phyloP scores from a whole-genome alignment of 352 stramenopile genomes.

The Phytophthora hibernalis region DNA sequence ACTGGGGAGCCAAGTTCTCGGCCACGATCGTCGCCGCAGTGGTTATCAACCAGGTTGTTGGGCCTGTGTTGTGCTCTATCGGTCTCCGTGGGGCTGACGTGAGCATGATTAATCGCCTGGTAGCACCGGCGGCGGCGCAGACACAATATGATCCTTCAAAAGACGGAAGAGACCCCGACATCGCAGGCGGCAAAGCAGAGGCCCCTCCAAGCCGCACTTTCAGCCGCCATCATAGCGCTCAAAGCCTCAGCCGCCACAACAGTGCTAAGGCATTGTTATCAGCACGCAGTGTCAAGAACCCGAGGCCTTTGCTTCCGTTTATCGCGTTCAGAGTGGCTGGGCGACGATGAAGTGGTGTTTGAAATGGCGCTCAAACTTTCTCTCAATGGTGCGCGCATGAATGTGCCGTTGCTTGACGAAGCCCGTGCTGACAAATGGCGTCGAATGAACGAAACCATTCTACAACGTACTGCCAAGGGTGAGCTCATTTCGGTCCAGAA shows the following conservation, averaged over 20 bases:
- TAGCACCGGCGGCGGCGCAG: constrained; percentile 19
- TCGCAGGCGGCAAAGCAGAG: constrained; percentile 23
- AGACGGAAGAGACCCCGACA: constrained; percentile 6
- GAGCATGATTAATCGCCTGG: constrained; percentile 42
- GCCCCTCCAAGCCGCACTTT: background rate
- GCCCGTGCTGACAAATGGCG: constrained; percentile 67
- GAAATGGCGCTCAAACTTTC: constrained; percentile 67
- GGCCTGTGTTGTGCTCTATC: constrained; percentile 62
- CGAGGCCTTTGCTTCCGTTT: constrained; percentile 53
- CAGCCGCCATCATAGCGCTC: constrained; percentile 1
- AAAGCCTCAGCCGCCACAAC: constrained; percentile 24
- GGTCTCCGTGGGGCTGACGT: constrained; percentile 58
- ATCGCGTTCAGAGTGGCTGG: constrained; percentile 56
- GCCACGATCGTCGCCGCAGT: constrained; percentile 71
- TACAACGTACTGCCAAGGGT: constrained; percentile 58
- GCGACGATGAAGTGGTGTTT: constrained; percentile 67
- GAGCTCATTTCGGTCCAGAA: constrained; percentile 74
- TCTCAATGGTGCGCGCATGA: constrained; percentile 65
- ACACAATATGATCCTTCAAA: constrained; percentile 9
- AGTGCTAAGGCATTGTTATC: constrained; percentile 22
- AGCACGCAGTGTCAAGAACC: constrained; percentile 41
- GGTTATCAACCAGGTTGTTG: constrained; percentile 73
- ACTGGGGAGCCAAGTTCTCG: constrained; percentile 63
- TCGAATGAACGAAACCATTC: constrained; percentile 67
- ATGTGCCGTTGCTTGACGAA: constrained; percentile 63